Percentiles rank a stretch among this genome's conserved stretches.
Evolutionary conservation across 352 stramenopile genomes (phyloP).

Genomic region (Pythium utonaiense): DNA sequence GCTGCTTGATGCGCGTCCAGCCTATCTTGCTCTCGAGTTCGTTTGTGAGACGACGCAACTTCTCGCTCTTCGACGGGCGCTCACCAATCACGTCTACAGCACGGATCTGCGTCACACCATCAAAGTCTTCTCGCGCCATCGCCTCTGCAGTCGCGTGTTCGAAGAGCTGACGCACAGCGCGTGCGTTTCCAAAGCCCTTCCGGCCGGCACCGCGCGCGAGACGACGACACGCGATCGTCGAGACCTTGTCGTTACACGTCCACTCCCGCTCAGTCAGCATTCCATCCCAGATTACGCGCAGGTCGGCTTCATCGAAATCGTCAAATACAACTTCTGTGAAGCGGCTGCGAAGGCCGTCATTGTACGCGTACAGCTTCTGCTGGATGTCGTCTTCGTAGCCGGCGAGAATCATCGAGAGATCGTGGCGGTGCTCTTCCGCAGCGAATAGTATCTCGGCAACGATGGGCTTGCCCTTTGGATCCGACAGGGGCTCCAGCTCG

Average conservation of each 20-base stretch:
- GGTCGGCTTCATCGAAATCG: conserved; percentile 88
- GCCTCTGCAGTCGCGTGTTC: conserved; percentile 55
- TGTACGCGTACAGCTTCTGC: conserved; percentile 90
- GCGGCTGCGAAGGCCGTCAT: conserved; percentile 81
- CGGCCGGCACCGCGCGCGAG: conserved; percentile 52
- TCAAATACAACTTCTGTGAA: conserved; percentile 88
- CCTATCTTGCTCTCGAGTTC: conserved; percentile 78
- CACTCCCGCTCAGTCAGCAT: conserved; percentile 46
- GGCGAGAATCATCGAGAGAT: conserved; percentile 89
- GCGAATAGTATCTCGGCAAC: conserved; percentile 86
- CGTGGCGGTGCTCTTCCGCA: conserved; percentile 80
- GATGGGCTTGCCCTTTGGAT: conserved; percentile 81
- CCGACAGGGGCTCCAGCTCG: conserved; percentile 75
- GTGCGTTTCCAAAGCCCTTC: conserved; percentile 89
- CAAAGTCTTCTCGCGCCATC: conserved; percentile 72
- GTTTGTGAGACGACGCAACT: conserved; percentile 43
- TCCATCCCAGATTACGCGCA: conserved; percentile 71
- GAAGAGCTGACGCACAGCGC: conserved; percentile 71
- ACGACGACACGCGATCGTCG: conserved; percentile 58
- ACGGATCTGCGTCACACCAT: conserved; percentile 41
- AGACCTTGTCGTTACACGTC: conserved; percentile 43
- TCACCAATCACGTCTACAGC: conserved; percentile 78
- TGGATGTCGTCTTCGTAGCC: conserved; percentile 93
- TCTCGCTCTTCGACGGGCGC: conserved; percentile 68
- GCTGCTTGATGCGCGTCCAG: conserved; percentile 76